Percentiles rank a stretch among this genome's conserved stretches.
Evolutionary conservation across 1,139 yeast genomes (phyloP).

Genomic region (Magnusiomyces ingens): DNA sequence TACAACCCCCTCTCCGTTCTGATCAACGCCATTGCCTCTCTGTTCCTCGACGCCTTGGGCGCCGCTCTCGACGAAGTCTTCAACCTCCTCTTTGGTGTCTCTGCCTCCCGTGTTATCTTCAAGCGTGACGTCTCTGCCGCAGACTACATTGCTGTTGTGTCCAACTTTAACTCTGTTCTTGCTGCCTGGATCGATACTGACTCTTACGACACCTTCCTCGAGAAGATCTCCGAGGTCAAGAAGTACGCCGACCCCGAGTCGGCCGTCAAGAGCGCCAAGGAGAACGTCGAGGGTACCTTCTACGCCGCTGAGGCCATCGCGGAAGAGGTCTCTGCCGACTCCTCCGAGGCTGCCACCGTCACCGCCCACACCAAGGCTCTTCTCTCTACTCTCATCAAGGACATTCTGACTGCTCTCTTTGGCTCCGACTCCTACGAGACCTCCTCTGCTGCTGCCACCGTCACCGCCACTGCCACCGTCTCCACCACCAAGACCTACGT

Average conservation of each 20-base stretch:
- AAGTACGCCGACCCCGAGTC: not conserved
- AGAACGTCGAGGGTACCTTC: too few relatives aligned
- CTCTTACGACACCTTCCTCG: not conserved
- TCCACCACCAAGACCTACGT: constrained; percentile 14
- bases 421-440: not conserved
- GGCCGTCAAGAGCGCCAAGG: not conserved
- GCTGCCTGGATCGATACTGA: not conserved
- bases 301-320: too few relatives aligned
- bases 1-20: not conserved
- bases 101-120: not conserved
- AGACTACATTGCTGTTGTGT: not conserved
- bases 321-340: too few relatives aligned
- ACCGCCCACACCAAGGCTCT: not conserved
- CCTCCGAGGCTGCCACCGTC: too few relatives aligned
- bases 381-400: not conserved
- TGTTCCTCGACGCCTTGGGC: not conserved
- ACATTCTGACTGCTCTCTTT: constrained; percentile 2
- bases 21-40: not conserved
- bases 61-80: not conserved
- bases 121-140: not conserved
- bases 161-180: not conserved
- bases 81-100: not conserved
- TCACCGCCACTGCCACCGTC: constrained; percentile 6
- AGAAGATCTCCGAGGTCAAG: not conserved
- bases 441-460: not conserved